Evolutionary conservation across 2,329 filamentous ascomycete genomes (phyloP).

Genomic region (Alternaria metachromatica): DNA sequence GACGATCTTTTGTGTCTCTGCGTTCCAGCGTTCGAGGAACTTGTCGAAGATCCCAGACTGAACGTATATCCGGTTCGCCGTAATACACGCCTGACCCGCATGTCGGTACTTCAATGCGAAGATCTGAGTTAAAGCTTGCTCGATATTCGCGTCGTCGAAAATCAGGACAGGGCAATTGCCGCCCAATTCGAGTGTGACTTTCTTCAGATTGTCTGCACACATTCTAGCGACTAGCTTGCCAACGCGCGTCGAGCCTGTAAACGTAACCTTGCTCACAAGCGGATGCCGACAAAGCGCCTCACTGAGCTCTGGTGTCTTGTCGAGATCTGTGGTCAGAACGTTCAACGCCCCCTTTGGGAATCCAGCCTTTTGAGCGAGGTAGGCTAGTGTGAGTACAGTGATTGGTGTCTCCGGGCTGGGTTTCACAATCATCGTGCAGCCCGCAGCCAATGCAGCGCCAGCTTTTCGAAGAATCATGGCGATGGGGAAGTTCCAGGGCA

Average conservation of each 20-base stretch:
- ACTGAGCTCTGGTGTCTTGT: conserved; percentile 61
- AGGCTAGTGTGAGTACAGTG: conserved; percentile 47
- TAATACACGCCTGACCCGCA: conserved; percentile 70
- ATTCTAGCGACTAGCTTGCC: conserved; percentile 68
- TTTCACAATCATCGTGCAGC: conserved; percentile 72
- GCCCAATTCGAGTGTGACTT: conserved; percentile 68
- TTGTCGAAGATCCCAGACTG: conserved; percentile 67
- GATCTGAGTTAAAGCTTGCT: conserved; percentile 58
- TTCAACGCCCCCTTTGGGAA: conserved; percentile 66
- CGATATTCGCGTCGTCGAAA: conserved; percentile 69
- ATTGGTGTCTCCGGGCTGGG: conserved; percentile 52
- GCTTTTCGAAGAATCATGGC: conserved; percentile 73
- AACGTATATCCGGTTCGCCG: conserved; percentile 70
- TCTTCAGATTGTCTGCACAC: conserved; percentile 67
- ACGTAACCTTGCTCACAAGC: conserved; percentile 67
- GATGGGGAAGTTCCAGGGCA: conserved; percentile 77
- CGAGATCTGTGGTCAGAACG: conserved; percentile 65
- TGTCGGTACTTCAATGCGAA: conserved; percentile 63
- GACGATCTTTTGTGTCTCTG: conserved; percentile 61
- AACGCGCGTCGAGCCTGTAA: conserved; percentile 65
- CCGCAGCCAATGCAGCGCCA: conserved; percentile 71
- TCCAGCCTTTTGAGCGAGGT: conserved; percentile 49
- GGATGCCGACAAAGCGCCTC: conserved; percentile 64
- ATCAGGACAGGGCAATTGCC: conserved; percentile 71
- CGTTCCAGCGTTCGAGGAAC: conserved; percentile 62